phyloP scores from a whole-genome alignment of 192 early-diverging fungal genomes.

The Backusella psychrophila region DNA sequence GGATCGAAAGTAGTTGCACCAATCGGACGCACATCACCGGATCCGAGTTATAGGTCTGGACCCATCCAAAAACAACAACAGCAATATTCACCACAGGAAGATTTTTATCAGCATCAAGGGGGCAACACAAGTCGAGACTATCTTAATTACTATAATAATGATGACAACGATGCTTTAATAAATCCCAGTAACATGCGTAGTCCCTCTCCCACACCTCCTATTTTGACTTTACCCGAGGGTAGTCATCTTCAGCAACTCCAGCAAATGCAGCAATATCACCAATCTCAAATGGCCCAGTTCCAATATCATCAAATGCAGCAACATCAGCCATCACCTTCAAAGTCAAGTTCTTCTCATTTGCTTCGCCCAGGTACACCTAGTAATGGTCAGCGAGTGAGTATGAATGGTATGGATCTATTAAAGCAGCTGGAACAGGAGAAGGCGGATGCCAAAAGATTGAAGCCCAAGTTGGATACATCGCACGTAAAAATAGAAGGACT shows the following conservation, averaged over 20 bases:
- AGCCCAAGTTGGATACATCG: constrained; percentile 20
- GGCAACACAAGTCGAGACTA: background rate
- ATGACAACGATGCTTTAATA: background rate
- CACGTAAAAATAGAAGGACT: constrained; percentile 23
- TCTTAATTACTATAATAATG: background rate
- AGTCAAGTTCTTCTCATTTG: background rate
- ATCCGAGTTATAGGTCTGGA: background rate
- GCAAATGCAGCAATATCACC: constrained; percentile 21
- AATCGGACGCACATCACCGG: background rate
- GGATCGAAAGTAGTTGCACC: background rate
- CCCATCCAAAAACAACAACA: background rate
- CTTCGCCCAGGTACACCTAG: constrained; percentile 1
- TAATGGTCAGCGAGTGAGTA: background rate
- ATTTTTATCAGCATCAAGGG: background rate
- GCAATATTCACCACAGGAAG: background rate
- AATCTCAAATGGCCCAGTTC: constrained; percentile 18
- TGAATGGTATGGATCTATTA: constrained; percentile 32
- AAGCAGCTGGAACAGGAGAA: constrained; percentile 27
- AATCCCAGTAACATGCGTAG: background rate
- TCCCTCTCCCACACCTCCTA: background rate
- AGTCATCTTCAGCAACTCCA: constrained; percentile 25
- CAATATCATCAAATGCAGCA: constrained; percentile 19
- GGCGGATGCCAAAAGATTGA: constrained; percentile 9
- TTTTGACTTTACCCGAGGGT: background rate
- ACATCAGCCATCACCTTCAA: constrained; percentile 1